Base-by-base conservation (phyloP, 495 filamentous ascomycete species). In the Hypoxylon subgilvum region DNA sequence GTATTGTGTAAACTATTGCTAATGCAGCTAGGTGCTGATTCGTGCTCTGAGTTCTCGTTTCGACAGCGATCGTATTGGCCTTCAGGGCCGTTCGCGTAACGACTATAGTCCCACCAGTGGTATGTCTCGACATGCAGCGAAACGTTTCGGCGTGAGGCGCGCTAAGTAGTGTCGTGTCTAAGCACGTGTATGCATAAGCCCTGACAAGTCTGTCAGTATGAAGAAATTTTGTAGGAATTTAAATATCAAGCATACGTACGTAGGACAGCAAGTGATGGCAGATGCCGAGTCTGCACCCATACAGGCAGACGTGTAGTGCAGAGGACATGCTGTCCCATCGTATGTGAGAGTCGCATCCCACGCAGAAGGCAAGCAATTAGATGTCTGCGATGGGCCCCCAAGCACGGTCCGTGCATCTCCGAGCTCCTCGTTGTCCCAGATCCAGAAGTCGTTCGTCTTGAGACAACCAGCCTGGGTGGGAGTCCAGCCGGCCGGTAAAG, bases 361-460 rank as follows among this genome's bases (percentile, higher is more conserved):
- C 12, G 55, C 38, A 5, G 68, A 53, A 2, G 68, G 52, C 23
- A 71, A 50, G 49, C 68, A 71, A 12, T 63, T 41, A 1, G 60
- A 49, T 12, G 51, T 65, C 38, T 71, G 66, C 23, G 66, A 64
- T 17, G 68, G 66, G 0, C 68, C 68, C n/a, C 68, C 68, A 1
- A 71, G 46, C 6, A 69, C 68, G 0, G 68, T 71, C 14, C 63
- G 52, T 2, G 47, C 42, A 19, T 71, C 63, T 0, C 5, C 3
- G 0, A 6, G 4, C 12, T 4, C 9, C 13, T 44, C 22, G 14
- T 56, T 65, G 13, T 64, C 55, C 68, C 68, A 71, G 12, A 69
- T 57, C 68, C 68, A 71, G 32, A 41, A 64, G 41, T 71, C 68
- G n/a, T 22, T 39, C 5, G 34, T 46, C 36, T 42, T 39, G 14